phyloP scores from a whole-genome alignment of 2,329 filamentous ascomycete species.

The Cordyceps cicadae region DNA sequence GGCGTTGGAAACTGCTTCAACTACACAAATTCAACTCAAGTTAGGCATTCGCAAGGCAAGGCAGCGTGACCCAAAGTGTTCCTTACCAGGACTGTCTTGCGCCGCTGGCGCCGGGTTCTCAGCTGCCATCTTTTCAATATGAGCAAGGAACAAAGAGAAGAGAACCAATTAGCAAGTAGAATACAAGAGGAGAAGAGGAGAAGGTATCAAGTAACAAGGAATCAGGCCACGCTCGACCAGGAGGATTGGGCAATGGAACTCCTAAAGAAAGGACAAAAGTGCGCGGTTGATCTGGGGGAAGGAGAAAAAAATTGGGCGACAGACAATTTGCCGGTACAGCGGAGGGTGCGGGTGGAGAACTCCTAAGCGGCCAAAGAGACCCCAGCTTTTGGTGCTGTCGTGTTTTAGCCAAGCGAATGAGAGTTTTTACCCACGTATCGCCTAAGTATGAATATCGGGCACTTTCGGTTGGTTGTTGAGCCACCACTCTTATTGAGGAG shows the following conservation, averaged over 20 bases:
- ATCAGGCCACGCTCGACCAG: not conserved
- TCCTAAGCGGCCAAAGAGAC: conserved; percentile 7
- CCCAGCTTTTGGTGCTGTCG: not conserved
- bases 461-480: not conserved
- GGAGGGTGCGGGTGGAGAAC: conserved; percentile 10
- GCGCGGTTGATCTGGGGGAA: not conserved
- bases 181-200: conserved; percentile 3
- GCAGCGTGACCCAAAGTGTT: not conserved
- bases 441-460: not conserved
- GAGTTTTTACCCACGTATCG: not conserved
- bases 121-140: conserved; percentile 10
- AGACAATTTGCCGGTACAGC: conserved; percentile 8
- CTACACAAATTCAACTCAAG: conserved; percentile 14
- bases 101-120: conserved; percentile 1
- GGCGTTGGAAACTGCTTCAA: conserved; percentile 19
- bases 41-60: not conserved
- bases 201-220: not conserved
- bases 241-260: conserved; percentile 6
- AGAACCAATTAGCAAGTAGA: not conserved
- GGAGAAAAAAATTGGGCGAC: conserved; percentile 10
- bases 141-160: not conserved
- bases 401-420: not conserved
- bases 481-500: too few relatives aligned
- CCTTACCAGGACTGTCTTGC: conserved; percentile 4
- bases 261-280: not conserved